Percentiles rank a stretch among this genome's conserved stretches.
Conservation (phyloP, 2,329 filamentous ascomycete species). For the Rutstroemia sp. region DNA sequence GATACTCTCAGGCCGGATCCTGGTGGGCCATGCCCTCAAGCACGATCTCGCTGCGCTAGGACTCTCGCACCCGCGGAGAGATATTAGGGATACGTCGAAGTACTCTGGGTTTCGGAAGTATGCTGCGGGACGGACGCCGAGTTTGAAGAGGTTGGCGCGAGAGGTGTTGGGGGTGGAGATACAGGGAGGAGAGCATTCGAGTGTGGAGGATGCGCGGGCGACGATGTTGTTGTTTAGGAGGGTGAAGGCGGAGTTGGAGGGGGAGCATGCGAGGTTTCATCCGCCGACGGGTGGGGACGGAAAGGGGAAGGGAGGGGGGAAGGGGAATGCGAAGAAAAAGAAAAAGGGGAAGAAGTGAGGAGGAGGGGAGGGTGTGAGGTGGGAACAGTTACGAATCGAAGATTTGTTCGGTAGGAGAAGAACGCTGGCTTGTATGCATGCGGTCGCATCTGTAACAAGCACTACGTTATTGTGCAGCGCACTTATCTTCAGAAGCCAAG, state of each 20-base stretch:
- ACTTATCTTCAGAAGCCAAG: not conserved
- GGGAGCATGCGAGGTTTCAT: conserved; percentile 66
- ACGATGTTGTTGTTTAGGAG: conserved; percentile 84
- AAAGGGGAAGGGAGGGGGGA: not conserved
- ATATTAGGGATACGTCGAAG: conserved; percentile 79
- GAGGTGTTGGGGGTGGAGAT: conserved; percentile 55
- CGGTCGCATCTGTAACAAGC: no score
- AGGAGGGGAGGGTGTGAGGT: not conserved
- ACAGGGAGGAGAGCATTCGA: conserved; percentile 57
- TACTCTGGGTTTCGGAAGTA: conserved; percentile 68
- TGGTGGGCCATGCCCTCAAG: conserved; percentile 78
- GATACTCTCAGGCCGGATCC: conserved; percentile 61
- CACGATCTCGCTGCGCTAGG: conserved; percentile 70
- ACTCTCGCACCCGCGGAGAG: conserved; percentile 68
- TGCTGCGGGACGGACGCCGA: conserved; percentile 60
- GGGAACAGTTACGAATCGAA: not conserved
- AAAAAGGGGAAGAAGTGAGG: conserved; percentile 29
- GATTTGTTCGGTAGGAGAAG: not conserved
- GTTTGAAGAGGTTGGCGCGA: conserved; percentile 50
- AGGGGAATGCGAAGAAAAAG: conserved; percentile 32
- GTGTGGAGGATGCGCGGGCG: conserved; percentile 73
- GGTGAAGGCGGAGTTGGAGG: conserved; percentile 79
- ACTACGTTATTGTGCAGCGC: no score
- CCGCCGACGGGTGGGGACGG: conserved; percentile 27
- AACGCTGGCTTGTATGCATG: not conserved